A percentile compares a stretch with the other conserved stretches of the same genome.
These are phyloP conservation scores for Arctium lappa DNA, from an alignment of 129 eudicot genomes.

Conservation along the genomic window DNA sequence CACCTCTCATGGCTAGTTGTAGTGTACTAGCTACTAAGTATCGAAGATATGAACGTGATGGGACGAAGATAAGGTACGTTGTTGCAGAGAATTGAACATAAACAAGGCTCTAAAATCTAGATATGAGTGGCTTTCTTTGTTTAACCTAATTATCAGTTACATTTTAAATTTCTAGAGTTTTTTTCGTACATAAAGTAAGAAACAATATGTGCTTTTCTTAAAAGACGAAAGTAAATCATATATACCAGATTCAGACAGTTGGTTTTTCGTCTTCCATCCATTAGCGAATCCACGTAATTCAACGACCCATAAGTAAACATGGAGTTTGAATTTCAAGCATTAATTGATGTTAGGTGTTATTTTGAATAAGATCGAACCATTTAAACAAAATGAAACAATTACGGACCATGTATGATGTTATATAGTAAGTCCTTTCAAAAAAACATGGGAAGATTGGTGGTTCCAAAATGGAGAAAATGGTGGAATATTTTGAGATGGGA, in stretches of 20 bases:
- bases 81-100: not conserved
- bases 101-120: not conserved
- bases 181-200: not conserved
- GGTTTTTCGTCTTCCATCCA: not conserved
- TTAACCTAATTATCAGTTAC: not conserved
- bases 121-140: not conserved
- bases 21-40: not conserved
- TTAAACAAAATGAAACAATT: not conserved
- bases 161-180: not conserved
- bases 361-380: not conserved
- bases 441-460: constrained; percentile 26
- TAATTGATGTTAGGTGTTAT: not conserved
- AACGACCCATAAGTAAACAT: not conserved
- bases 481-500: constrained; percentile 18
- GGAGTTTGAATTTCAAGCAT: not conserved
- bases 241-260: not conserved
- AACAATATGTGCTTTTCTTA: not conserved
- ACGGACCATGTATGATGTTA: constrained; percentile 17
- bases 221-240: not conserved
- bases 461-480: constrained; percentile 21
- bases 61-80: not conserved
- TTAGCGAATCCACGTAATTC: not conserved
- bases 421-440: constrained; percentile 14
- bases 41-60: not conserved
- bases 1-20: not conserved